Evolutionary conservation across 129 eudicot genomes (phyloP).

Genomic region (sunflower (Helianthus annuus)): DNA sequence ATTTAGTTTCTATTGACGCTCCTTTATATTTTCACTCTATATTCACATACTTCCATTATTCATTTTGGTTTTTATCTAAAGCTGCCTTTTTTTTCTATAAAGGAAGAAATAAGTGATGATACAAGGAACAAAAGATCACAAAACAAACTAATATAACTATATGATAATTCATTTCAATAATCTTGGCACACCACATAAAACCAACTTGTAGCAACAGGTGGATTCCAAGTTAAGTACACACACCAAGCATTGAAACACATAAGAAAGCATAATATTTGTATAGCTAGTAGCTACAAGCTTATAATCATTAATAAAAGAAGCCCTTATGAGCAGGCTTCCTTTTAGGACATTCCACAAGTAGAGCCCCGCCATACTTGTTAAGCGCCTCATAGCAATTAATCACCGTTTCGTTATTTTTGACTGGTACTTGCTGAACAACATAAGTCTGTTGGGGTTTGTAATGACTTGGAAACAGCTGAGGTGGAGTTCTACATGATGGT

Average conservation of each 20-base stretch:
- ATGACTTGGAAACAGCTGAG: conserved; percentile 11
- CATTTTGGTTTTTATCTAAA: too few species aligned
- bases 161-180: not conserved
- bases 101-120: too few species aligned
- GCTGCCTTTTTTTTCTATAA: too few species aligned
- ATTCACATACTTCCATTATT: too few species aligned
- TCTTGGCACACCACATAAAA: conserved; percentile 33
- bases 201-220: conserved; percentile 19
- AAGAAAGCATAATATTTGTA: not conserved
- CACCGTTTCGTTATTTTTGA: conserved; percentile 18
- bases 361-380: conserved; percentile 32
- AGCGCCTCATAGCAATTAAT: conserved; percentile 32
- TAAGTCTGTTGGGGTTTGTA: conserved; percentile 27
- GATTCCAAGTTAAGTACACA: conserved; percentile 21
- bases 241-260: not conserved
- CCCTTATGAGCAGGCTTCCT: conserved; percentile 31
- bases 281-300: not conserved
- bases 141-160: too few species aligned
- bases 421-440: conserved; percentile 20
- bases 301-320: conserved; percentile 12
- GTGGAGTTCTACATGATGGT: not conserved
- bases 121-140: too few species aligned
- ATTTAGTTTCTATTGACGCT: too few species aligned
- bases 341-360: conserved; percentile 34
- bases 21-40: too few species aligned